Conservation (phyloP, 352 stramenopile genomes). For the Pythium diclinum region DNA sequence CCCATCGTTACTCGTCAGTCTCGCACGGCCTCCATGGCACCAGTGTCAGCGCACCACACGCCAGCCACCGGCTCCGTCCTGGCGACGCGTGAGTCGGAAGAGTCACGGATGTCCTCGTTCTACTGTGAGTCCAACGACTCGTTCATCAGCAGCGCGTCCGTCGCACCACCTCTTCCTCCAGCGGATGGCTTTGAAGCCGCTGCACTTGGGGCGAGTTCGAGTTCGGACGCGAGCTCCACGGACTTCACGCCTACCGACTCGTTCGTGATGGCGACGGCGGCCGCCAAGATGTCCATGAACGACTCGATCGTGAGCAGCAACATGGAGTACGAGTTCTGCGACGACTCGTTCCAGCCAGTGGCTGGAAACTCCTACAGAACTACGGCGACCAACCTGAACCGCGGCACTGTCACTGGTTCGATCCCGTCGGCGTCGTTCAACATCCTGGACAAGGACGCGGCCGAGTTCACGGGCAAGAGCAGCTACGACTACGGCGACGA, state of each 20-base stretch:
- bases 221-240: slow-evolving; percentile 9
- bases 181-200: neutral
- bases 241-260: slow-evolving; percentile 15
- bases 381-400: neutral
- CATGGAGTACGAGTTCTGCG: slow-evolving; percentile 27
- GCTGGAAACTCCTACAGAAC: neutral
- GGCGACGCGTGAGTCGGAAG: neutral
- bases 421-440: slow-evolving; percentile 4
- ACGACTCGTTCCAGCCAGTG: slow-evolving; percentile 21
- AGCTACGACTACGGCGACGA: slow-evolving; percentile 23
- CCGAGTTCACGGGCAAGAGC: slow-evolving; percentile 3
- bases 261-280: slow-evolving; percentile 8
- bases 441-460: slow-evolving; percentile 5
- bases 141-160: slow-evolving; percentile 24
- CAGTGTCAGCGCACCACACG: neutral
- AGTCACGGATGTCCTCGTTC: slow-evolving; percentile 1
- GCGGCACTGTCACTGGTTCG: neutral
- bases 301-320: slow-evolving; percentile 26
- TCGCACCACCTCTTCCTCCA: slow-evolving; percentile 11
- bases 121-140: slow-evolving; percentile 13
- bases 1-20: neutral
- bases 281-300: neutral
- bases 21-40: neutral
- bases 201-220: slow-evolving; percentile 5
- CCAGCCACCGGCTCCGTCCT: slow-evolving; percentile 17